Base-by-base conservation (phyloP, 2,329 filamentous ascomycete genomes). In the Colletotrichum gigasporum region DNA sequence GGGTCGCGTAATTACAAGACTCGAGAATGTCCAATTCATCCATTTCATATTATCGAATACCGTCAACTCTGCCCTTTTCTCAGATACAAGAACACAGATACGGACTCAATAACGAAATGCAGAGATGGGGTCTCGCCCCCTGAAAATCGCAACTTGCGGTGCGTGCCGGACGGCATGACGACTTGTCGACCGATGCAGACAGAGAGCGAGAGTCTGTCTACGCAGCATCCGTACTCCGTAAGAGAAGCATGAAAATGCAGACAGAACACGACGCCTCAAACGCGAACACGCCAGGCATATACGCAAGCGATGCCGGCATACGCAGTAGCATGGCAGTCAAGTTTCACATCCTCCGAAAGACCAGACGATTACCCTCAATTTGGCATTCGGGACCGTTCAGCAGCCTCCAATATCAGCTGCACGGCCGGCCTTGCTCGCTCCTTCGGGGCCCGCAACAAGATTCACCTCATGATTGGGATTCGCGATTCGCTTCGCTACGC, bases 311-410 rank as follows among this genome's bases (percentile, higher is more conserved):
- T 14, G 34, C 41, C 18, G 20, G 16, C 34, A 54, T 14, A n/a
- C n/a, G n/a, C n/a, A n/a, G n/a, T n/a, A 28, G 34, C 61, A 54
- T 48, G 37, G 16, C 26, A 41, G 12, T 48, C 56, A 30, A 35
- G 55, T 64, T 61, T 61, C 61, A 53, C 26, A n/a, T 60, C 32
- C 20, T 47, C 32, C 14, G 34, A 28, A 63, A 52, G 41, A 53
- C 50, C 41, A 42, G 56, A 64, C 34, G 56, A 28, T 22, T 45
- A 34, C 42, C 47, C 28, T 35, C 12, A 16, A 14, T 34, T 18
- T 20, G 22, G 22, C 10, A 24, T 37, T 26, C 37, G n/a, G 37
- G 44, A 9, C 28, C 41, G 11, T 34, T 16, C 28, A 48, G 16
- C n/a, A 47, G 12, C 18, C 45, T 45, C 4, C 22, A 34, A 11